These are phyloP conservation scores for Helicocarpus griseus DNA, from an alignment of 2,329 filamentous ascomycete species.

Conservation along the genomic window DNA sequence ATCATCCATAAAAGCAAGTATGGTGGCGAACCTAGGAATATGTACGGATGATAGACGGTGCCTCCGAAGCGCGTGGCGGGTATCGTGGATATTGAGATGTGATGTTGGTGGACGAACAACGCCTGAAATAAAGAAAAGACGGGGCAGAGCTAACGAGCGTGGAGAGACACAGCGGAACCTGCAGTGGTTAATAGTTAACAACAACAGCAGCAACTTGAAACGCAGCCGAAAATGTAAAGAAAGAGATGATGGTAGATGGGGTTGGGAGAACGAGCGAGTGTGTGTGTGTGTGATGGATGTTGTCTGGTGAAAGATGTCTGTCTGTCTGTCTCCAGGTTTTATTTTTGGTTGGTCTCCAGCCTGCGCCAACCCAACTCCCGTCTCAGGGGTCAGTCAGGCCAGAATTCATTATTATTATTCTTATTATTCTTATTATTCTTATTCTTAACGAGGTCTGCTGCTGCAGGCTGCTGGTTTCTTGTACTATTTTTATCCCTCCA, in stretches of 20 bases:
- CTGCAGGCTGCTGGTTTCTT: too few species aligned
- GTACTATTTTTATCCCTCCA: too few species aligned
- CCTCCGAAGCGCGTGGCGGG: background rate
- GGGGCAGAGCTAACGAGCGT: background rate
- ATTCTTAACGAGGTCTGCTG: too few species aligned
- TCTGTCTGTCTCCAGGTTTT: too few species aligned
- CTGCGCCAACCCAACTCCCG: too few species aligned
- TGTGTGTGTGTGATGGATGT: too few species aligned
- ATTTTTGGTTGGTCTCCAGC: too few species aligned
- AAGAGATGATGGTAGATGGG: background rate
- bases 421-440: too few species aligned
- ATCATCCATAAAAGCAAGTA: background rate
- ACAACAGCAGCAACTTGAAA: background rate
- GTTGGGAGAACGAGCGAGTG: background rate
- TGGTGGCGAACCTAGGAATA: background rate
- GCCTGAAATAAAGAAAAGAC: background rate
- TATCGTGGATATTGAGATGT: background rate
- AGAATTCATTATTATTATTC: too few species aligned
- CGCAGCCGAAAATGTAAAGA: background rate
- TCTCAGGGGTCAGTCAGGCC: too few species aligned
- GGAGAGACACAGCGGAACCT: background rate
- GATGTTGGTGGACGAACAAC: background rate
- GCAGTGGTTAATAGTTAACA: background rate
- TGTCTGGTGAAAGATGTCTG: too few species aligned
- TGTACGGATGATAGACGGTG: background rate